These are phyloP conservation scores for Zygnema cylindricum DNA, from an alignment of 139 green algal species.

Conservation along the genomic window DNA sequence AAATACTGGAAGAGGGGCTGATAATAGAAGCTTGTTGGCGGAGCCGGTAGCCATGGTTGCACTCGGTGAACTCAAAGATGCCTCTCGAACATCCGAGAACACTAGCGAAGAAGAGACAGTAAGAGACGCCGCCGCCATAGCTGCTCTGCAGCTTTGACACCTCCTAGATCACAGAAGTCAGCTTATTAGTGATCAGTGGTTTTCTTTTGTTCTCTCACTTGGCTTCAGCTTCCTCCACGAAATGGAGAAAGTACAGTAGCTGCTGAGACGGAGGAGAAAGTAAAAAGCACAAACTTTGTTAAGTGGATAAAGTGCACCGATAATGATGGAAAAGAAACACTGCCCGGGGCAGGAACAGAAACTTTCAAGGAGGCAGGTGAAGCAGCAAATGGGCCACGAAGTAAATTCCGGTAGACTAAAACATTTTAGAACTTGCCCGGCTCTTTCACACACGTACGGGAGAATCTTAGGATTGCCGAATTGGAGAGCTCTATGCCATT, in stretches of 20 bases:
- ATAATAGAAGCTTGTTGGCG: background rate
- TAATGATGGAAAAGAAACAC: background rate
- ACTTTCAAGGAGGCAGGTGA: no score
- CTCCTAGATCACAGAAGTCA: background rate
- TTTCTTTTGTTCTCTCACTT: no score
- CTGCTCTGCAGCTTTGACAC: background rate
- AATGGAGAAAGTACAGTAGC: background rate
- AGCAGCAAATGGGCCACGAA: no score
- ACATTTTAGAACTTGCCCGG: no score
- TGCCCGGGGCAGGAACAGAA: background rate
- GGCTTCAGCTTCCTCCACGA: background rate
- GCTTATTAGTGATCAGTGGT: background rate
- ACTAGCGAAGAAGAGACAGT: background rate
- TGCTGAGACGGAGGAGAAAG: background rate
- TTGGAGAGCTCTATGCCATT: no score
- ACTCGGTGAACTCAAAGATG: background rate
- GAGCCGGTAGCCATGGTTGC: background rate
- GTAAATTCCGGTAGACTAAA: no score
- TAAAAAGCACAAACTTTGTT: background rate
- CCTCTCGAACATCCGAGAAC: background rate
- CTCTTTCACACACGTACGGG: no score
- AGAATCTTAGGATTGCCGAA: no score
- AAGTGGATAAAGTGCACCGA: background rate
- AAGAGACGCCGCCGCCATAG: background rate
- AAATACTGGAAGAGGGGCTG: background rate